Percentiles rank a stretch among this genome's conserved stretches.
phyloP scores from a whole-genome alignment of 2,329 filamentous ascomycete species.

The Ceratocystis smalleyi region DNA sequence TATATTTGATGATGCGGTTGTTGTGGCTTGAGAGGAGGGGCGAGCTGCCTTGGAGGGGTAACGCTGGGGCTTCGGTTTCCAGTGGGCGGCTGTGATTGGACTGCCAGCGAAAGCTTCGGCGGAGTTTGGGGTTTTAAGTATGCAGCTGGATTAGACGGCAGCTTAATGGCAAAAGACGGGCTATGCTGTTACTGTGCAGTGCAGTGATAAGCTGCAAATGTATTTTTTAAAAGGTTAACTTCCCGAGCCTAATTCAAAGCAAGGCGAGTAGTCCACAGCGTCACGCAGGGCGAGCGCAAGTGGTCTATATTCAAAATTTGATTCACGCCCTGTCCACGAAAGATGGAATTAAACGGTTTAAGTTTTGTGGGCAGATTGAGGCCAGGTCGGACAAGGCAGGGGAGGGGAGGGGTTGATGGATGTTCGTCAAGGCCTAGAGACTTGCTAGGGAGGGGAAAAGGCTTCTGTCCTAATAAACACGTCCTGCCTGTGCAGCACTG shows the following conservation, averaged over 20 bases:
- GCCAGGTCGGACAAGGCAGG: conserved; percentile 1
- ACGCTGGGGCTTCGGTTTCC: neutral
- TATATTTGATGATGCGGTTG: neutral
- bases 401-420: neutral
- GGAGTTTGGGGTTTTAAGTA: neutral
- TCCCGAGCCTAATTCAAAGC: no score
- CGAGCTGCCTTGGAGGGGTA: neutral
- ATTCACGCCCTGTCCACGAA: no score
- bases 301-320: no score
- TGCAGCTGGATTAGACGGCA: neutral
- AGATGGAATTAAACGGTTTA: no score
- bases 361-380: neutral
- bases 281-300: no score
- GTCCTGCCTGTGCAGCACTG: no score
- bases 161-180: neutral
- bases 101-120: neutral
- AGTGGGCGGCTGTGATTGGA: neutral
- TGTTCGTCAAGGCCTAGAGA: neutral
- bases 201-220: no score
- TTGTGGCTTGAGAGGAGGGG: neutral
- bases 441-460: no score
- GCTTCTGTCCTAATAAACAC: no score
- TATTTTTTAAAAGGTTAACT: no score
- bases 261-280: no score
- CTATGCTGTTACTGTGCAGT: neutral